A percentile compares a stretch with the other conserved stretches of the same genome.
These are phyloP conservation scores for Pythium sukuiense DNA, from an alignment of 352 stramenopile genomes.

Conservation along the genomic window DNA sequence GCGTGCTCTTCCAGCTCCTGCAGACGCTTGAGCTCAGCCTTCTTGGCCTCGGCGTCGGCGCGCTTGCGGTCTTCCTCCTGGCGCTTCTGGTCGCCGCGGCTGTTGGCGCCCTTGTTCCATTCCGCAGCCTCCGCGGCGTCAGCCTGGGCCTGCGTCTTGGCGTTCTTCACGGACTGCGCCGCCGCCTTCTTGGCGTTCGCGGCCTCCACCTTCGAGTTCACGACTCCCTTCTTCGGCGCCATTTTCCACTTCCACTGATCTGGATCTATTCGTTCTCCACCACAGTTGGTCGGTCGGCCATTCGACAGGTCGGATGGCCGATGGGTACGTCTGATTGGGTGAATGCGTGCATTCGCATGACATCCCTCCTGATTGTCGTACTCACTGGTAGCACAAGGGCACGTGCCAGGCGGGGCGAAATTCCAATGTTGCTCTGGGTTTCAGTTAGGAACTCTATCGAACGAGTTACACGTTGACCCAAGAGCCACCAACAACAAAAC, in stretches of 20 bases:
- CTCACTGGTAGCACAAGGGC: neutral
- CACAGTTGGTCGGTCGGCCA: constrained; percentile 1
- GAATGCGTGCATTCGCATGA: constrained; percentile 22
- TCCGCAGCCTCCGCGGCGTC: constrained; percentile 50
- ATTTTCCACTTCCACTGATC: constrained; percentile 18
- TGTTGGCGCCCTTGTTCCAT: constrained; percentile 59
- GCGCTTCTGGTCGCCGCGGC: constrained; percentile 38
- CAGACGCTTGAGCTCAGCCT: constrained; percentile 71
- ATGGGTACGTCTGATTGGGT: constrained; percentile 24
- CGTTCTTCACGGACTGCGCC: constrained; percentile 55
- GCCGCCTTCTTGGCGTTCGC: constrained; percentile 71
- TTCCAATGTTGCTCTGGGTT: neutral
- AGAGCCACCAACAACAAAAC: neutral
- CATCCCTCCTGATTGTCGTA: constrained; percentile 1
- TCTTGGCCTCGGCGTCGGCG: constrained; percentile 60
- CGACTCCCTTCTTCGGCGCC: constrained; percentile 45
- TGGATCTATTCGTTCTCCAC: constrained; percentile 1
- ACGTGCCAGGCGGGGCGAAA: constrained; percentile 22
- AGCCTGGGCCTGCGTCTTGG: constrained; percentile 41
- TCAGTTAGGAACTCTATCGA: constrained; percentile 23
- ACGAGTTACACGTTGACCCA: neutral
- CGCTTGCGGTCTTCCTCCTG: constrained; percentile 68
- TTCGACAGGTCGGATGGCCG: neutral
- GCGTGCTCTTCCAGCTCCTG: constrained; percentile 65
- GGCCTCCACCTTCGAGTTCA: constrained; percentile 76